These are phyloP conservation scores for Grosmannia penicillata DNA, from an alignment of 2,329 filamentous ascomycete genomes.

Conservation along the genomic window DNA sequence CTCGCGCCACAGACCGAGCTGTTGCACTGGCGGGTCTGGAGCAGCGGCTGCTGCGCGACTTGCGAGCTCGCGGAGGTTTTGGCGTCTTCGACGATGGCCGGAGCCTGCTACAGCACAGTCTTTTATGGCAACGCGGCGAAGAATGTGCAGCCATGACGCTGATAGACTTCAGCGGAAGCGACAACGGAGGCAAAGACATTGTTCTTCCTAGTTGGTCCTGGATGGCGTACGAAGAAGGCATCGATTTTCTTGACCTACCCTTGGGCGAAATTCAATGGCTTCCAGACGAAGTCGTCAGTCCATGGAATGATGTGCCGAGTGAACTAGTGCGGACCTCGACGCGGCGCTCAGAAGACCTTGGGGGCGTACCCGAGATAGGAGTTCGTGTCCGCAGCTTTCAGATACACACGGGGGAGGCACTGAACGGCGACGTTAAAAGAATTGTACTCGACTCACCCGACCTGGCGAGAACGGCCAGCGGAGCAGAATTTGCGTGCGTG, in stretches of 20 bases:
- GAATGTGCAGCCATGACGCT: background rate
- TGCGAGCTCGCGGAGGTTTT: constrained; percentile 14
- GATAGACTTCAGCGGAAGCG: background rate
- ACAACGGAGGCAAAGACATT: background rate
- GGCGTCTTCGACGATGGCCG: constrained; percentile 17
- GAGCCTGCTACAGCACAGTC: constrained; percentile 13
- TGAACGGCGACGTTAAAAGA: background rate
- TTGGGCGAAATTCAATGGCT: constrained; percentile 8
- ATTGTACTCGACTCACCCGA: background rate
- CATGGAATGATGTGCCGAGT: background rate
- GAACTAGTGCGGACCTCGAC: background rate
- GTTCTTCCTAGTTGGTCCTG: constrained; percentile 19
- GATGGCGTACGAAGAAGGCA: constrained; percentile 19
- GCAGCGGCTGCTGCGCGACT: constrained; percentile 12
- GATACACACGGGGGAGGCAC: background rate
- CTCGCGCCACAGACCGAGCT: constrained; percentile 13
- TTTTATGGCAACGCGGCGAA: constrained; percentile 16
- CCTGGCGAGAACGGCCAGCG: background rate
- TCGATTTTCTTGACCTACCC: constrained; percentile 14
- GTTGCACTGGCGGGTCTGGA: constrained; percentile 19
- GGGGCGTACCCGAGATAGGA: background rate
- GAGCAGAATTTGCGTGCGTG: background rate
- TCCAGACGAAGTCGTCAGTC: background rate
- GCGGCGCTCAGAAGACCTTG: background rate
- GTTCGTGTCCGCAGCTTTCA: background rate